These are phyloP conservation scores for Wickerhamiella musiphila DNA, from an alignment of 805 yeast species.

Conservation along the genomic window DNA sequence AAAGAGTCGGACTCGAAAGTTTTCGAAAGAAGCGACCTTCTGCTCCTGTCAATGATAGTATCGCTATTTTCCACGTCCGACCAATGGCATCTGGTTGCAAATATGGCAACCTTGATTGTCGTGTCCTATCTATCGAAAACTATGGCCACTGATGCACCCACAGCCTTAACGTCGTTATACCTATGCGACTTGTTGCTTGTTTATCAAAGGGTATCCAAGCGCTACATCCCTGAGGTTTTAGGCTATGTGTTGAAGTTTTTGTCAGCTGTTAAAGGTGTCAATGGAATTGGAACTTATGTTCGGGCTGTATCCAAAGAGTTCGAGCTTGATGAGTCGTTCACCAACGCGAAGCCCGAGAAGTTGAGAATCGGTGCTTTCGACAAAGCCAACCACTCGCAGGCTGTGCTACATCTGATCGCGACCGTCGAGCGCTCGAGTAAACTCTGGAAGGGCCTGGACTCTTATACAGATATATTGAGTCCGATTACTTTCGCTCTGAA, in stretches of 20 bases:
- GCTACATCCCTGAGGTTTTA: constrained; percentile 66
- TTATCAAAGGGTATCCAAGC: constrained; percentile 66
- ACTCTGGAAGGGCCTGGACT: constrained; percentile 18
- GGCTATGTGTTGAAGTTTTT: constrained; percentile 27
- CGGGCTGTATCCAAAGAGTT: constrained; percentile 1
- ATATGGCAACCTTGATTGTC: constrained; percentile 63
- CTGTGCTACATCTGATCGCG: constrained; percentile 7
- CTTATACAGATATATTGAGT: constrained; percentile 16
- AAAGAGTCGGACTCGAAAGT: constrained; percentile 6
- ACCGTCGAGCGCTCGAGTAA: constrained; percentile 11
- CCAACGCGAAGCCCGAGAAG: constrained; percentile 14
- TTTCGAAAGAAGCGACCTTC: constrained; percentile 34
- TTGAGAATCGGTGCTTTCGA: constrained; percentile 3
- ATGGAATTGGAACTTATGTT: constrained; percentile 2
- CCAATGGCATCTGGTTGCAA: constrained; percentile 78
- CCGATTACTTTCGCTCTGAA: constrained; percentile 11
- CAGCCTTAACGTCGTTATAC: constrained; percentile 42
- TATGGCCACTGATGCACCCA: constrained; percentile 25
- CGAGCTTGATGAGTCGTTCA: constrained; percentile 1
- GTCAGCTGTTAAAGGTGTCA: constrained; percentile 4
- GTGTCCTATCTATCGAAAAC: constrained; percentile 48
- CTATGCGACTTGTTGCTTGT: constrained; percentile 45
- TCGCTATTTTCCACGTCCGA: constrained; percentile 82
- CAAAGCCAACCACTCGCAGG: constrained; percentile 3
- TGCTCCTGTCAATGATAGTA: constrained; percentile 58